phyloP scores from a whole-genome alignment of 257 asterid genomes.

The Solanum medicagineum region DNA sequence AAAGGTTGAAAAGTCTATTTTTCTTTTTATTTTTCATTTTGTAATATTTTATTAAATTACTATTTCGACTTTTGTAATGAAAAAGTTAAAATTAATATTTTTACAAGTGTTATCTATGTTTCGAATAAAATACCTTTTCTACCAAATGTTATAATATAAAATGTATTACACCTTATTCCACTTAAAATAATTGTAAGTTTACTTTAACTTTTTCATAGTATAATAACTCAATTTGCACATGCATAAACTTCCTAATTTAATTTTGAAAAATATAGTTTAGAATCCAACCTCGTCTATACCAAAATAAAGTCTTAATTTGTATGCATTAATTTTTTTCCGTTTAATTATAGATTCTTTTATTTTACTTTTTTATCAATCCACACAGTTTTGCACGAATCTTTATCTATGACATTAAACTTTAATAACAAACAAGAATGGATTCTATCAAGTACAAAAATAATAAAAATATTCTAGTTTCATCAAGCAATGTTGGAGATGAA shows the following conservation, averaged over 20 bases:
- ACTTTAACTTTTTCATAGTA: not conserved
- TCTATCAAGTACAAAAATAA: not conserved
- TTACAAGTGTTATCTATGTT: no score
- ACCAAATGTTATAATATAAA: no score
- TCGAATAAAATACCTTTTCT: no score
- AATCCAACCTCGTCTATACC: not conserved
- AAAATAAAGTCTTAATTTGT: not conserved
- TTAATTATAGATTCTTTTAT: not conserved
- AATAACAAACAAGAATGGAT: not conserved
- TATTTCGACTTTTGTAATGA: no score
- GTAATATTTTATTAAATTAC: no score
- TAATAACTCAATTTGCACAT: not conserved
- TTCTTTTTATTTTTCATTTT: no score
- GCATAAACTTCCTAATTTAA: not conserved
- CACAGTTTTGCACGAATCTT: not conserved
- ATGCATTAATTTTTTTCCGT: not conserved
- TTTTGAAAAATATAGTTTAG: not conserved
- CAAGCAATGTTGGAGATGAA: not conserved
- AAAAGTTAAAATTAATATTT: no score
- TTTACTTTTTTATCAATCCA: not conserved
- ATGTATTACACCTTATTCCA: not conserved
- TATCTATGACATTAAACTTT: not conserved
- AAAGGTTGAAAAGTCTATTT: no score
- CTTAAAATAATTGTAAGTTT: no score
- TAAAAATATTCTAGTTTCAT: not conserved